Conservation (phyloP, 108 stramenopile species). For the Stephanodiscus minutulus region DNA sequence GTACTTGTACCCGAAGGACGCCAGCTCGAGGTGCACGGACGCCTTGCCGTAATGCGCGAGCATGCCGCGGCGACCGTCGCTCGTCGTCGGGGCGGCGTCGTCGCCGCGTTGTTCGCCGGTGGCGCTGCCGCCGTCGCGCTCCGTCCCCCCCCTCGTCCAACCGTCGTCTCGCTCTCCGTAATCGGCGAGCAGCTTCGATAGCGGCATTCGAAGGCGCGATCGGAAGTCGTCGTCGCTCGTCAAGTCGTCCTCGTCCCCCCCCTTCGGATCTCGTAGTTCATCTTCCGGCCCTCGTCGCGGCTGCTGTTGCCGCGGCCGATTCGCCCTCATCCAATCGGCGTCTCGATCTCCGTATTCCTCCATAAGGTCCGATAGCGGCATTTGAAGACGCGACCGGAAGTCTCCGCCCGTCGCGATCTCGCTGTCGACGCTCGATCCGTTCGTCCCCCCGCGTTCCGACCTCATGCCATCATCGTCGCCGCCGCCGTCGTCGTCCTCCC, state of each 20-base stretch:
- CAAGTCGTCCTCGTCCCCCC: neutral
- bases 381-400: slow-evolving; percentile 24
- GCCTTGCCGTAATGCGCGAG: slow-evolving; percentile 70
- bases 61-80: slow-evolving; percentile 45
- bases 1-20: slow-evolving; percentile 78
- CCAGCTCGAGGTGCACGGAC: slow-evolving; percentile 73
- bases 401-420: slow-evolving; percentile 13
- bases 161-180: slow-evolving; percentile 79
- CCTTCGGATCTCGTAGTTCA: neutral
- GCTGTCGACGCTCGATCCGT: slow-evolving; percentile 12
- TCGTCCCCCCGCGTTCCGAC: too few relatives aligned
- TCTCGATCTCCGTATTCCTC: slow-evolving; percentile 79
- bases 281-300: neutral
- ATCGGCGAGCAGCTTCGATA: slow-evolving; percentile 64
- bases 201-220: slow-evolving; percentile 31
- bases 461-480: slow-evolving; percentile 6
- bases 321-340: slow-evolving; percentile 59
- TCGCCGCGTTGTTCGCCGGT: too few relatives aligned
- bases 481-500: neutral
- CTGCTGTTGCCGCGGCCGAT: neutral
- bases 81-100: too few relatives aligned
- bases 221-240: slow-evolving; percentile 31
- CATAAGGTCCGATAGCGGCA: slow-evolving; percentile 56
- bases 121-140: neutral
- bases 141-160: slow-evolving; percentile 53